Evolutionary conservation across 164 flowering plant genomes (phyloP).

Genomic region (Cinnamomum chago): DNA sequence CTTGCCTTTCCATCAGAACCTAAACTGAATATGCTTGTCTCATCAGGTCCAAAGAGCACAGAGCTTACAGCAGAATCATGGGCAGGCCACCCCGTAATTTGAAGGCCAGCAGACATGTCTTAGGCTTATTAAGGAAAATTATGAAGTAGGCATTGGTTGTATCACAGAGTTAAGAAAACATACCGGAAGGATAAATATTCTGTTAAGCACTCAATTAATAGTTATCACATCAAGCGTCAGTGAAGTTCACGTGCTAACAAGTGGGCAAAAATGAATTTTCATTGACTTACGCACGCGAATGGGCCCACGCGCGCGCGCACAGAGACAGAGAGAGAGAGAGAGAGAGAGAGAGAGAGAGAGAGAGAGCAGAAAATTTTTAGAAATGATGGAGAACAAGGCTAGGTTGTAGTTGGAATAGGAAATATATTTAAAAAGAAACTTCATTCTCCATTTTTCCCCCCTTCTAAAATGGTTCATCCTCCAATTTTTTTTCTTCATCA

Average conservation of each 20-base stretch:
- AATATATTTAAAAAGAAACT: no score
- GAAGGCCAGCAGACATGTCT: conserved; percentile 96
- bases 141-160: background rate
- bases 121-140: conserved; percentile 40
- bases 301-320: no score
- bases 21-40: conserved; percentile 90
- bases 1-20: conserved; percentile 91
- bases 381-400: no score
- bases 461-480: no score
- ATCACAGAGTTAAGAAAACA: background rate
- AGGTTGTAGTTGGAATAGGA: no score
- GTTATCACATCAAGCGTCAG: background rate
- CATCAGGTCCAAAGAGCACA: conserved; percentile 86
- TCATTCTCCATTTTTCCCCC: no score
- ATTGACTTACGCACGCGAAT: no score
- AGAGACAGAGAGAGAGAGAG: no score
- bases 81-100: conserved; percentile 99
- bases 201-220: background rate
- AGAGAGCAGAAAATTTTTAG: no score
- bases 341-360: no score
- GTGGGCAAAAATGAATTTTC: no score
- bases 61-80: conserved; percentile 93
- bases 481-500: no score
- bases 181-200: background rate
- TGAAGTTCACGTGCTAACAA: background rate